Evolutionary conservation across 352 stramenopile genomes (phyloP), one percentile per base, ranked within the genome.

Genomic region (Pythium guiyangense): DNA sequence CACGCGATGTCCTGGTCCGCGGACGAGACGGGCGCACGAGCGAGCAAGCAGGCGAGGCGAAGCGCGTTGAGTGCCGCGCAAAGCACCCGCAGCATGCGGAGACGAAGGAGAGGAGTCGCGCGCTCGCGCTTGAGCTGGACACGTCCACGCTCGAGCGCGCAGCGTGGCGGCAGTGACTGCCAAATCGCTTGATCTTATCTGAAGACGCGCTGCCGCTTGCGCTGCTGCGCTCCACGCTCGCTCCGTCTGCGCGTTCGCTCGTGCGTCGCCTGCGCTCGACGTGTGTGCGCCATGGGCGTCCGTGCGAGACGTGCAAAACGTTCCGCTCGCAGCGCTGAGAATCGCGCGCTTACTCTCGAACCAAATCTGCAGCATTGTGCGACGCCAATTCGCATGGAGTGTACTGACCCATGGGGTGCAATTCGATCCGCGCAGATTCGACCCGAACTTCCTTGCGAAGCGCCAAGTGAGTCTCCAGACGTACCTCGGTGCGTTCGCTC

Each of bases 141-240:
- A 37, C 11, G 31, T 37, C 31, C 31, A 37, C 8, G 31, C 1
- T 37, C 31, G 8, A 37, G 1, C 35, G 35, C 35, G 31, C 35
- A 22, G 20, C 39, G 8, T 40, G 15, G n/a, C 12, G 77, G 61
- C 74, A 39, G 68, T 72, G 82, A 92, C 66, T 92, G 79, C 73
- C 77, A 93, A 93, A 91, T 70, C 74, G 76, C 79, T 93, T 93
- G 83, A 93, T 91, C 83, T 93, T 91, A 93, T 91, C 83, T 85
- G 61, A 85, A 55, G 52, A 57, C 47, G 46, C 31, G 47, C 46
- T 51, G 43, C 11, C 17, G 37, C 47, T 27, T 25, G 59, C 47
- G 43, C 31, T 37, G 31, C 31, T 37, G 31, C 31, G 31, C 31
- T 37, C 31, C 31, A 37, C 31, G 31, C 31, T 11, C 4, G 31